A percentile compares a stretch with the other conserved stretches of the same genome.
Conservation (phyloP, 306 rosid species). For the Cucurbita ficifolia region DNA sequence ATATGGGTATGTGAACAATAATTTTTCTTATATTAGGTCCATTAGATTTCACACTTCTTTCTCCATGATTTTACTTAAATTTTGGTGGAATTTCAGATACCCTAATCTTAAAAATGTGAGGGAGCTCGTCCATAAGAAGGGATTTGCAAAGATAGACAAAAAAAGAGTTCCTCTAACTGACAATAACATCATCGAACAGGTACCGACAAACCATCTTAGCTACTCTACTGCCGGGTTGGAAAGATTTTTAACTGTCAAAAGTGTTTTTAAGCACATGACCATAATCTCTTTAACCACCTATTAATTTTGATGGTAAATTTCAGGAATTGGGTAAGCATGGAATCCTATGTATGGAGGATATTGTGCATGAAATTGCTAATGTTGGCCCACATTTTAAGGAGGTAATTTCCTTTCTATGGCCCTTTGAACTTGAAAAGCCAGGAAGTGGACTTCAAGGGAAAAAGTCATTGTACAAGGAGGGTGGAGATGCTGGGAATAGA, state of each 20-base stretch:
- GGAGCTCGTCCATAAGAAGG: conserved; percentile 74
- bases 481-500: conserved; percentile 79
- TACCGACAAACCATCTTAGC: conserved; percentile 7
- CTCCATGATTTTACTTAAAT: not conserved
- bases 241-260: not conserved
- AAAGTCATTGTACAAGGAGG: conserved; percentile 40
- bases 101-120: conserved; percentile 65
- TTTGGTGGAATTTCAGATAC: conserved; percentile 28
- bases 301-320: not conserved
- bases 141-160: conserved; percentile 34
- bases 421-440: conserved; percentile 64
- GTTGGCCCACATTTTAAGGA: conserved; percentile 77
- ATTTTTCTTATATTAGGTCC: not conserved
- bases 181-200: conserved; percentile 75
- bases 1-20: conserved; percentile 44
- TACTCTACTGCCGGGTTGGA: not conserved
- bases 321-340: conserved; percentile 63
- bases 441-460: conserved; percentile 44
- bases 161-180: conserved; percentile 81
- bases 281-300: not conserved
- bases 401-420: conserved; percentile 53
- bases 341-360: conserved; percentile 70
- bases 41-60: not conserved
- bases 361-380: conserved; percentile 58
- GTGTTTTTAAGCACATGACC: not conserved